A percentile compares a stretch with the other conserved stretches of the same genome.
phyloP scores from a whole-genome alignment of 2,329 filamentous ascomycete genomes.

The Ceratocystis huliohia region DNA sequence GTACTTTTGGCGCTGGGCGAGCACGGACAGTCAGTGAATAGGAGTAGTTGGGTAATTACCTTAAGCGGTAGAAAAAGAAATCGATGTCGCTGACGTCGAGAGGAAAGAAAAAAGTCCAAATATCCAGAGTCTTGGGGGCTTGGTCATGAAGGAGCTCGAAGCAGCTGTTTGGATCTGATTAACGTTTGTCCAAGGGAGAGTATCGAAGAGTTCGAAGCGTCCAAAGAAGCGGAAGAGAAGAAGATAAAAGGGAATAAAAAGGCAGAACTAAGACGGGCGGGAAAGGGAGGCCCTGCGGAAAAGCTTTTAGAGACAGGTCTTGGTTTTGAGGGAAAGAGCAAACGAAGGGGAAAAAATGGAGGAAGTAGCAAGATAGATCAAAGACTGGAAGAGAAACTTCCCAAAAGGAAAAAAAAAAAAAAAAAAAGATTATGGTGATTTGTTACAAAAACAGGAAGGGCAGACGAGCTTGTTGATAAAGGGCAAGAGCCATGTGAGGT shows the following conservation, averaged over 20 bases:
- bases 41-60: background rate
- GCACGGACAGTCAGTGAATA: background rate
- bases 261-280: background rate
- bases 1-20: background rate
- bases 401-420: background rate
- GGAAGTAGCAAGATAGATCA: background rate
- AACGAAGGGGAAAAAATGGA: background rate
- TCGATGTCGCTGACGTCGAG: background rate
- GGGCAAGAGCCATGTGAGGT: background rate
- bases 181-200: background rate
- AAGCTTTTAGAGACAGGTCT: background rate
- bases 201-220: background rate
- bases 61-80: background rate
- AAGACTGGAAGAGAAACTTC: background rate
- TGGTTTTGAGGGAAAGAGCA: slow-evolving; percentile 5
- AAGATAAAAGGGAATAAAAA: background rate
- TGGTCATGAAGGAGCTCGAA: background rate
- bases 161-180: background rate
- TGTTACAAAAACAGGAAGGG: background rate
- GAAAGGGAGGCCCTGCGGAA: background rate
- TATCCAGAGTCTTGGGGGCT: background rate
- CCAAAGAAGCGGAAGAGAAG: background rate
- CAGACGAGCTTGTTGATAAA: slow-evolving; percentile 1
- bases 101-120: background rate
- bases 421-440: background rate